Evolutionary conservation across 768 basidiomycete genomes (phyloP).

Genomic region (Pisolithus tinctorius): DNA sequence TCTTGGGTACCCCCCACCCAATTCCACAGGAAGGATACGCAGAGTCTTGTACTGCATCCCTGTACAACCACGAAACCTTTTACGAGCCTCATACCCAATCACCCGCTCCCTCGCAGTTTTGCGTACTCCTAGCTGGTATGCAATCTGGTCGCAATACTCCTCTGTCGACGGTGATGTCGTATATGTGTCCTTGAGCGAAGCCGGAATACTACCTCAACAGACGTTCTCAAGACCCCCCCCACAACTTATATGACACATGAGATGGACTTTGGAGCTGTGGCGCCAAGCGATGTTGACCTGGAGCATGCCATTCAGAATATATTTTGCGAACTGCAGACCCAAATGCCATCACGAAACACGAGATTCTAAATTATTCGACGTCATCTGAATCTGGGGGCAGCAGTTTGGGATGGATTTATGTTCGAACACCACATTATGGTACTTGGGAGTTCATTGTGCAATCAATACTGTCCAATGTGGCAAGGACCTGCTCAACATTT

Average conservation of each 20-base stretch:
- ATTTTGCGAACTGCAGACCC: constrained; percentile 77
- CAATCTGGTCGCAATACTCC: constrained; percentile 76
- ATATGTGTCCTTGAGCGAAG: constrained; percentile 28
- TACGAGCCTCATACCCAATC: constrained; percentile 75
- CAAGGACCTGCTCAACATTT: no score
- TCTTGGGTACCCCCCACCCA: constrained; percentile 84
- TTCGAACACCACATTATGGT: no score
- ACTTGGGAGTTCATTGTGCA: no score
- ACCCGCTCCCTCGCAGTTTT: constrained; percentile 65
- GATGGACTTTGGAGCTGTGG: constrained; percentile 35
- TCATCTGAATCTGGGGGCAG: constrained; percentile 56
- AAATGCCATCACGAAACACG: constrained; percentile 87
- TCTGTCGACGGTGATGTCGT: constrained; percentile 32
- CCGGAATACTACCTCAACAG: constrained; percentile 46
- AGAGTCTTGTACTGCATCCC: constrained; percentile 69
- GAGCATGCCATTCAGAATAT: constrained; percentile 64
- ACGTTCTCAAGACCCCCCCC: constrained; percentile 55
- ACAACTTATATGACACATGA: constrained; percentile 61
- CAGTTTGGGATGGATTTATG: constrained; percentile 70
- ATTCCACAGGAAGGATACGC: constrained; percentile 63
- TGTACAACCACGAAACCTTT: constrained; percentile 83
- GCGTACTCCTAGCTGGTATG: constrained; percentile 55
- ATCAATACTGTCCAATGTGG: no score
- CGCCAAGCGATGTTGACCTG: constrained; percentile 65
- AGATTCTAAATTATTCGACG: constrained; percentile 49